These are phyloP conservation scores for Beauveria caledonica DNA, from an alignment of 2,329 filamentous ascomycete species.

Conservation along the genomic window DNA sequence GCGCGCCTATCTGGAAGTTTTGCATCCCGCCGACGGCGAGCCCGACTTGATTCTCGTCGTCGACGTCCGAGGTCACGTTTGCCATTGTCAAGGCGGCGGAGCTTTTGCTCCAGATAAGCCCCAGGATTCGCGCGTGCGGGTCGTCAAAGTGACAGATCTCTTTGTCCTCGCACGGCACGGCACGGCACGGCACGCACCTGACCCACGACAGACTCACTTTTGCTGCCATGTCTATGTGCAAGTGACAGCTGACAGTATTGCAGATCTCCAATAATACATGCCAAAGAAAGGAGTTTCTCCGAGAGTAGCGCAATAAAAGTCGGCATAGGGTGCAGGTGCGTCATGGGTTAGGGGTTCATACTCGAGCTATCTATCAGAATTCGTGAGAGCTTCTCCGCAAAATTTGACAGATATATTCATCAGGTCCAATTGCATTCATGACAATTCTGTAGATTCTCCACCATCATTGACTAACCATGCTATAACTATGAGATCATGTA, in stretches of 20 bases:
- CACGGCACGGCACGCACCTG: conserved; percentile 56
- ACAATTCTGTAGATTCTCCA: neutral
- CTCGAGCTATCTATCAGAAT: neutral
- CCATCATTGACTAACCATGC: neutral
- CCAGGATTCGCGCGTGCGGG: conserved; percentile 48
- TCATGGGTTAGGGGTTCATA: neutral
- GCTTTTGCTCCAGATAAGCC: conserved; percentile 39
- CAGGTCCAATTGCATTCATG: neutral
- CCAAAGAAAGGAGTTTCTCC: neutral
- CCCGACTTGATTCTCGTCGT: conserved; percentile 58
- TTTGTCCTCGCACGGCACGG: conserved; percentile 48
- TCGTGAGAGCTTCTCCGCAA: no score
- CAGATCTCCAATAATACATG: neutral
- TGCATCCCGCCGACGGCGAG: conserved; percentile 37
- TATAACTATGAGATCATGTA: neutral
- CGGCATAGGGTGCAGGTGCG: neutral
- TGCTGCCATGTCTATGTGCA: conserved; percentile 41
- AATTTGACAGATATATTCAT: neutral
- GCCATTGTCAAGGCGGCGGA: conserved; percentile 55
- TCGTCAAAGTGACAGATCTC: conserved; percentile 59
- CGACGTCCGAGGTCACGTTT: conserved; percentile 55
- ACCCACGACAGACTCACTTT: conserved; percentile 43
- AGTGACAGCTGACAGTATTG: neutral
- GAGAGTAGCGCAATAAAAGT: neutral
- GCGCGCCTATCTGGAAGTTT: conserved; percentile 54